A percentile compares a stretch with the other conserved stretches of the same genome.
phyloP scores from a whole-genome alignment of 768 basidiomycete species.

The Mycena chlorophos region DNA sequence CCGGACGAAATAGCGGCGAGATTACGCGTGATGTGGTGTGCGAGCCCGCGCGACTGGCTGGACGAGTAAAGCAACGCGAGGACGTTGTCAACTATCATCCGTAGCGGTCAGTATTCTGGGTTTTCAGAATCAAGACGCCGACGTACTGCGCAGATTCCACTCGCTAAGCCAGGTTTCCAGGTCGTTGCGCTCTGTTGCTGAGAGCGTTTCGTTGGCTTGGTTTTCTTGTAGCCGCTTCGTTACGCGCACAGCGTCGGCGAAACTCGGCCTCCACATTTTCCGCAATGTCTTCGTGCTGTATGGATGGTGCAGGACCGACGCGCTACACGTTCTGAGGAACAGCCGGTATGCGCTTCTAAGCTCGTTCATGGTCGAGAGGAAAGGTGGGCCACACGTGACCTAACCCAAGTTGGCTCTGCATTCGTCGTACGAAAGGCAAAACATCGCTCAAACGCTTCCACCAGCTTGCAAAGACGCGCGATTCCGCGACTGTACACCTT shows the following conservation, averaged over 20 bases:
- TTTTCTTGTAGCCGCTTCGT: constrained; percentile 45
- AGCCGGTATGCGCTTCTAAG: constrained; percentile 64
- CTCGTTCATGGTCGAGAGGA: neutral
- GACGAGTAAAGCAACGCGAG: constrained; percentile 62
- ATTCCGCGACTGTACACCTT: neutral
- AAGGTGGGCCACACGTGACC: neutral
- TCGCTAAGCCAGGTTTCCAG: constrained; percentile 44
- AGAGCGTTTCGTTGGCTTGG: constrained; percentile 22
- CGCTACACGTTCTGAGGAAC: constrained; percentile 54
- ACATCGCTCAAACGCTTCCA: neutral
- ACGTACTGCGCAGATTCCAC: constrained; percentile 59
- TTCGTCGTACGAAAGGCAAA: neutral
- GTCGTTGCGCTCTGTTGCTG: constrained; percentile 29
- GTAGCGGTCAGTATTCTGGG: neutral
- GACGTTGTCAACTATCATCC: constrained; percentile 65
- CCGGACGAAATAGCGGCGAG: constrained; percentile 40
- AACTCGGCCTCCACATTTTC: constrained; percentile 53
- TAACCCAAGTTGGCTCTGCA: neutral
- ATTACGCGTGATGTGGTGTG: constrained; percentile 62
- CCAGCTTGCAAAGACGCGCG: too few relatives aligned
- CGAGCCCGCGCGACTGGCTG: constrained; percentile 59
- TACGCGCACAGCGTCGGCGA: constrained; percentile 49
- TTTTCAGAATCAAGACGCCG: neutral
- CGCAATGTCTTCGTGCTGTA: constrained; percentile 46
- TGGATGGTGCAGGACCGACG: constrained; percentile 57